Conservation (phyloP, 176 grass and related monocot genomes). For the Avena sativa region DNA sequence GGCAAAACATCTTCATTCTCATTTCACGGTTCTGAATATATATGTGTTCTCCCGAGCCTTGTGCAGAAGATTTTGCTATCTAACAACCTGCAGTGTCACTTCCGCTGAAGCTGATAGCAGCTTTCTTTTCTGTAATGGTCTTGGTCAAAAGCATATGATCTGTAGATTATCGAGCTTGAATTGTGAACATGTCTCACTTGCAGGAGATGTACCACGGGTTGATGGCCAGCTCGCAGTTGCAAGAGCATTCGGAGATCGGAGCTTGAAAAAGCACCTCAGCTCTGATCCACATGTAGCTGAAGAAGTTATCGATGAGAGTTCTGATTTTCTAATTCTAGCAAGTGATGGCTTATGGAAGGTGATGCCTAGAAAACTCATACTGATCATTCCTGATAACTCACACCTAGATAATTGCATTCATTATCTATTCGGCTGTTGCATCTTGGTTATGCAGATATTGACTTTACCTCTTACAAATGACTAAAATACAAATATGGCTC, state of each 20-base stretch:
- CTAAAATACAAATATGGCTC: not conserved
- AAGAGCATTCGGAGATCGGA: conserved; percentile 90
- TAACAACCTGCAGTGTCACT: not conserved
- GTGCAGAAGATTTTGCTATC: not conserved
- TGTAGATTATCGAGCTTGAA: conserved; percentile 19
- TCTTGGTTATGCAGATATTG: not conserved
- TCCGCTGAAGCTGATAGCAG: not conserved
- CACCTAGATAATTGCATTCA: conserved; percentile 2
- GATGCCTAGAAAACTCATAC: conserved; percentile 35
- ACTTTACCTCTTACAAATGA: not conserved
- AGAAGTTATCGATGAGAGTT: conserved; percentile 60
- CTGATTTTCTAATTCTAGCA: conserved; percentile 88
- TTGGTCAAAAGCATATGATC: not conserved
- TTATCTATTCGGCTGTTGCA: not conserved
- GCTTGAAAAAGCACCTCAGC: conserved; percentile 93
- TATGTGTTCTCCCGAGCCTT: not conserved
- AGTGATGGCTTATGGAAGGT: conserved; percentile 99
- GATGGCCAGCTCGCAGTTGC: conserved; percentile 97
- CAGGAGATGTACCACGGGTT: conserved; percentile 94
- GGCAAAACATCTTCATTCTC: conserved; percentile 6
- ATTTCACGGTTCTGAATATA: not conserved
- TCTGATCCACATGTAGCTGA: conserved; percentile 74
- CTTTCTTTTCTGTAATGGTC: conserved; percentile 17
- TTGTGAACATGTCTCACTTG: conserved; percentile 36
- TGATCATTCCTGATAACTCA: conserved; percentile 16